Evolutionary conservation across 176 grass and related monocot species (phyloP), one percentile per base, ranked within the genome.

Genomic region (Oropetium thomaeum): DNA sequence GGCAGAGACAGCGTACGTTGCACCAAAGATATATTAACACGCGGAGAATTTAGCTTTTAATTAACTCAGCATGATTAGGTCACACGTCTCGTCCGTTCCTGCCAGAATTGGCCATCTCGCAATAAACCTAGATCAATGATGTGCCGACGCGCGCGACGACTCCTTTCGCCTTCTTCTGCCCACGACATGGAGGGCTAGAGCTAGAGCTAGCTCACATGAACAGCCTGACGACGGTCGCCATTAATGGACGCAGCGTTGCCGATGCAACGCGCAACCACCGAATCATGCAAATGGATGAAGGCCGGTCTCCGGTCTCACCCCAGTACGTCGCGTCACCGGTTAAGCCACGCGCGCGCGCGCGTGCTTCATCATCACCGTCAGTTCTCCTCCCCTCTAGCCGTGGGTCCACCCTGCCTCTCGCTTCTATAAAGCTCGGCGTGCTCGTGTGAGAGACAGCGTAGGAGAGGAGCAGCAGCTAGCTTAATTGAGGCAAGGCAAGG

Each of bases 381-480:
- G 35, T 38, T 38, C 35, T 4, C 35, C 16, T n/a, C n/a, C n/a
- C n/a, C n/a, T n/a, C n/a, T n/a, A n/a, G n/a, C 2, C 35, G 35
- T 38, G 6, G 8, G 35, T 38, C 8, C 35, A 8, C 35, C 16
- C 63, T 10, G 25, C 37, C 9, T 20, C 67, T 20, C 10, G 51
- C 63, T n/a, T n/a, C n/a, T 84, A 84, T 84, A 55, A 64, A 71
- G 20, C 57, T 61, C 31, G n/a, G n/a, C n/a, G 52, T 37, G 51
- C 38, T 52, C 52, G 52, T 55, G n/a, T 3, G 52, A 25, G n/a
- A n/a, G 8, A 8, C 32, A 20, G 29, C 31, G 13, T 32, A 62
- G 14, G 26, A 8, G 3, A 20, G 22, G 26, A 38, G 22, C 29
- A 5, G 10, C 7, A 32, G 43, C 30, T 28, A 70, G 9, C 12